Conservation (phyloP, 495 filamentous ascomycete species). For the Hypomontagnella monticulosa region DNA sequence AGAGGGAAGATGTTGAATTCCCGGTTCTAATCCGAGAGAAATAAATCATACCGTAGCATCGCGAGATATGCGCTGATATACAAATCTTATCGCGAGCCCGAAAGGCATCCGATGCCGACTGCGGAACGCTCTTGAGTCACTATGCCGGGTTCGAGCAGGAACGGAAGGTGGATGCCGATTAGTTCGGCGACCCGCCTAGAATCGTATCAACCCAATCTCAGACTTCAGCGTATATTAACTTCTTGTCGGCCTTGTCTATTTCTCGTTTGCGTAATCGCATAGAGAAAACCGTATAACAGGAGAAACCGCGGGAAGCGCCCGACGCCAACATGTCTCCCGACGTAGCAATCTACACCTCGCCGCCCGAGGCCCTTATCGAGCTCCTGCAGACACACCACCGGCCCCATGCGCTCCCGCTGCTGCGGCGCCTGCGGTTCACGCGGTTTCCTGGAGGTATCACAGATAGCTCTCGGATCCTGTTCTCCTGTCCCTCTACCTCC, state of each 20-base stretch:
- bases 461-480: constrained; percentile 50
- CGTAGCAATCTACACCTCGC: constrained; percentile 53
- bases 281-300: too few species aligned
- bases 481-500: constrained; percentile 16
- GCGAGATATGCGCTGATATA: too few species aligned
- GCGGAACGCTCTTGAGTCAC: constrained; percentile 23
- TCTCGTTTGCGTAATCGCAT: too few species aligned
- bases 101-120: constrained; percentile 7
- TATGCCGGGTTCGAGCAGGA: not conserved
- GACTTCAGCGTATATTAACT: not conserved
- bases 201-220: not conserved
- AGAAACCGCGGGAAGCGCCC: too few species aligned
- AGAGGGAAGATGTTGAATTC: too few species aligned
- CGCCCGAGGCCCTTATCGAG: constrained; percentile 50
- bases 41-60: too few species aligned
- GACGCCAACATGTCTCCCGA: constrained; percentile 28
- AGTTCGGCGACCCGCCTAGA: constrained; percentile 5
- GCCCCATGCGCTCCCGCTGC: constrained; percentile 64
- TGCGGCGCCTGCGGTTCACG: constrained; percentile 68
- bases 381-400: constrained; percentile 57
- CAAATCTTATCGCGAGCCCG: not conserved
- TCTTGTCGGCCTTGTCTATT: too few species aligned
- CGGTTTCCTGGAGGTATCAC: constrained; percentile 50
- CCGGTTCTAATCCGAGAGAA: too few species aligned
- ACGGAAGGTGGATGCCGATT: constrained; percentile 5